Evolutionary conservation across 2,329 filamentous ascomycete species (phyloP).

Genomic region (Aspergillus bombycis): DNA sequence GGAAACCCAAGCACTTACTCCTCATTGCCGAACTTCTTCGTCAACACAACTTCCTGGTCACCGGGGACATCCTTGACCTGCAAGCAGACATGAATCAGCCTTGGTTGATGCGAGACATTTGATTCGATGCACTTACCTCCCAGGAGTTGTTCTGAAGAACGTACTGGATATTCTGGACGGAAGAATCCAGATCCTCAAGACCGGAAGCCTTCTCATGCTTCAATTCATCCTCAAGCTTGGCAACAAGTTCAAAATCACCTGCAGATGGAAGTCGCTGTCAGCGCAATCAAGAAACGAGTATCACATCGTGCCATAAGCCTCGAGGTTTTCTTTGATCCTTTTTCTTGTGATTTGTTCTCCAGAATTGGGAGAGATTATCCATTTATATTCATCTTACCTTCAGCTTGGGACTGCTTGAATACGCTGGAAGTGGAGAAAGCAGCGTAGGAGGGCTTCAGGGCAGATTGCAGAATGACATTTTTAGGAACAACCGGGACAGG

Average conservation of each 20-base stretch:
- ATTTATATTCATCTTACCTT: slow-evolving; percentile 40
- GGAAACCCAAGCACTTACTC: slow-evolving; percentile 60
- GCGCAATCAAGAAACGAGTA: not conserved
- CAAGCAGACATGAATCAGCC: not conserved
- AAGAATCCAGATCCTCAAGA: slow-evolving; percentile 71
- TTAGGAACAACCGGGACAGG: slow-evolving; percentile 54
- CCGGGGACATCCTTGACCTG: slow-evolving; percentile 75
- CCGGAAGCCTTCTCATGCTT: slow-evolving; percentile 82
- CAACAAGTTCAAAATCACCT: slow-evolving; percentile 77
- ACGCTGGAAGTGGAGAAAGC: slow-evolving; percentile 51
- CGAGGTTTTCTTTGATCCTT: not conserved
- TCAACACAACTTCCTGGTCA: slow-evolving; percentile 84
- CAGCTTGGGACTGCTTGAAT: slow-evolving; percentile 48
- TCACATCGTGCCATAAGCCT: not conserved
- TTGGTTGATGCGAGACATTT: not conserved
- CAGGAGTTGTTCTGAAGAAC: slow-evolving; percentile 86
- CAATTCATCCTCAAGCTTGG: slow-evolving; percentile 84
- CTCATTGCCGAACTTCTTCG: slow-evolving; percentile 82
- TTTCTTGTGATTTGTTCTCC: not conserved
- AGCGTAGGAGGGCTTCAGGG: slow-evolving; percentile 50
- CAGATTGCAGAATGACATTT: slow-evolving; percentile 53
- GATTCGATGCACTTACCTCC: slow-evolving; percentile 57
- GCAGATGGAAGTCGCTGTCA: slow-evolving; percentile 12
- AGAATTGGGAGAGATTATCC: not conserved
- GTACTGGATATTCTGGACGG: slow-evolving; percentile 87